phyloP scores from a whole-genome alignment of 164 flowering plant genomes.

The Umbellularia californica region DNA sequence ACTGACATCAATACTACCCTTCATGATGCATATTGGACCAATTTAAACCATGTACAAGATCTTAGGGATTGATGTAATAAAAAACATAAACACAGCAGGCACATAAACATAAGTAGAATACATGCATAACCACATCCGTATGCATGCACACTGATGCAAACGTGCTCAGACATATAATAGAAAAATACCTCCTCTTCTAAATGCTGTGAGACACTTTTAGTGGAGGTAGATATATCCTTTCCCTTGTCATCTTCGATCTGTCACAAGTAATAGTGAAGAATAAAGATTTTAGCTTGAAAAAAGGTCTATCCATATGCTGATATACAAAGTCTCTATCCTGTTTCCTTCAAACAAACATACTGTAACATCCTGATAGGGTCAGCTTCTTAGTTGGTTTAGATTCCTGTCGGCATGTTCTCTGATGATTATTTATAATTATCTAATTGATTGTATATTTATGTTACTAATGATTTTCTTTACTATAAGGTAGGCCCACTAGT shows the following conservation, averaged over 20 bases:
- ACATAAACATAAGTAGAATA: not conserved
- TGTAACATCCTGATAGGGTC: no score
- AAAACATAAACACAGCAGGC: not conserved
- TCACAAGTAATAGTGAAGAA: constrained; percentile 5
- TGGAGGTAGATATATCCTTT: constrained; percentile 37
- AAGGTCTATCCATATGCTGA: not conserved
- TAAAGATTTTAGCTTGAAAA: not conserved
- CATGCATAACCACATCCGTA: not conserved
- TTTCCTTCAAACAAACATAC: no score
- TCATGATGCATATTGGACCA: not conserved
- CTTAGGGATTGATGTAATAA: not conserved
- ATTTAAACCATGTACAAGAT: not conserved
- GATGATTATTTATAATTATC: no score
- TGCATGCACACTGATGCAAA: not conserved
- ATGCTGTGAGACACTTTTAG: constrained; percentile 62
- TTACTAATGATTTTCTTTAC: no score
- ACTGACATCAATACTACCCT: not conserved
- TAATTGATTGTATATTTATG: no score
- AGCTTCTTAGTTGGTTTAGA: no score
- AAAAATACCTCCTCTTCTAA: constrained; percentile 76
- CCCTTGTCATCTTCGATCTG: constrained; percentile 80
- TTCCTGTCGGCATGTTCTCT: no score
- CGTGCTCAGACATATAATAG: not conserved
- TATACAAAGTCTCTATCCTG: not conserved
- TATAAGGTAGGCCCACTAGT: no score